Evolutionary conservation across 148 eudicot species (phyloP).

Genomic region (Spergularia marina): DNA sequence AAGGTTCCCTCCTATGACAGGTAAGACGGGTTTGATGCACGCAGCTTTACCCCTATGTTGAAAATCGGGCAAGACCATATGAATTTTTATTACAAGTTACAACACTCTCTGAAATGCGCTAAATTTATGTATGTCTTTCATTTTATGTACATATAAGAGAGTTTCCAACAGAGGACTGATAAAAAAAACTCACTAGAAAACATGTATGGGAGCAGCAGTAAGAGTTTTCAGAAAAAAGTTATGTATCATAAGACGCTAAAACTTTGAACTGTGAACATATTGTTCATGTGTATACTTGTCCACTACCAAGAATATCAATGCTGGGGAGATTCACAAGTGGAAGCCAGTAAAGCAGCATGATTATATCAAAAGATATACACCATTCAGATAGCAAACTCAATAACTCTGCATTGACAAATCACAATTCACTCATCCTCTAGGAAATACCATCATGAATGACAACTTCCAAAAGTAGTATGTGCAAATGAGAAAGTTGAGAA

Average conservation of each 20-base stretch:
- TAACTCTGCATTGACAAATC: not conserved
- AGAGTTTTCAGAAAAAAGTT: not conserved
- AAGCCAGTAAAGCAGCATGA: not conserved
- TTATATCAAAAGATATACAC: not conserved
- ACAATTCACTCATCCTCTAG: constrained; percentile 12
- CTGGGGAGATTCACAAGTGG: not conserved
- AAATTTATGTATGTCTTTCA: no score
- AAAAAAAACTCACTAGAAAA: not conserved
- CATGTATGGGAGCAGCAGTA: not conserved
- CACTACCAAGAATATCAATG: not conserved
- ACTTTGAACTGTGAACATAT: not conserved
- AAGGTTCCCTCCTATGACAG: no score
- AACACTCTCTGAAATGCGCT: not conserved
- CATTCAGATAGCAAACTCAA: not conserved
- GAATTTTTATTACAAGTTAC: no score
- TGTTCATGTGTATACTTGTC: not conserved
- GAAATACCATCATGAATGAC: not conserved
- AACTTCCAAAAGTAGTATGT: not conserved
- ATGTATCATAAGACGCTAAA: not conserved
- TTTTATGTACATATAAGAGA: not conserved
- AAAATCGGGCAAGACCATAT: no score
- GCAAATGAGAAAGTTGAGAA: not conserved
- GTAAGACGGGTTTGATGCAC: no score
- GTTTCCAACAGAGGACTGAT: not conserved
- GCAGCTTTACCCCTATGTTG: no score